Base-by-base conservation (phyloP, 305 asterid species). In the Fraxinus floribunda region DNA sequence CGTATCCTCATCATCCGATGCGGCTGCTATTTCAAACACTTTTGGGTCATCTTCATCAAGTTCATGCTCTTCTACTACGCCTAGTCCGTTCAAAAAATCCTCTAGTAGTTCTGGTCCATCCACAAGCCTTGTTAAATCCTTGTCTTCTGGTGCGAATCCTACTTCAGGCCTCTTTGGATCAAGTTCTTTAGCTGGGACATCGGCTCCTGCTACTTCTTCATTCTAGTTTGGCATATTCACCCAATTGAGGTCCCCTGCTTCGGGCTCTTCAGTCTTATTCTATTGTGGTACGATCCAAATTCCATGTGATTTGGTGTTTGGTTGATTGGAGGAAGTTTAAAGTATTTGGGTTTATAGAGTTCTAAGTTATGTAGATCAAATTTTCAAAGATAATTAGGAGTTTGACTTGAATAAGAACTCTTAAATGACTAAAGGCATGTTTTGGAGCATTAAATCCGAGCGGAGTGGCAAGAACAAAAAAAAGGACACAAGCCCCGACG, bases 201-300 rank as follows among this genome's bases (percentile, higher is more conserved):
- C 86, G 11, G 26, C 90, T 8, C 86, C 90, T 0, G 30, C 85
- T 4, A 81, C 86, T 20, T 78, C 89, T 18, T 13, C 90, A 57
- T 86, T 90, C 44, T 80, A 88, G 41, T 85, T 84, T 20, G 86
- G 84, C 22, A 34, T 83, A 44, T 78, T 88, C 13, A 70, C 90
- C 20, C 70, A 4, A 5, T 60, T 60, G n/a, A n/a, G 5, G 30
- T 60, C 70, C 0, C 15, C 70, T 0, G 3, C 70, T n/a, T 0
- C 11, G 10, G 10, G 10, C 15, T 60, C 30, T n/a, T 1, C 70
- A 9, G 29, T 0, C 30, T 3, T 18, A 78, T 4, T 32, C 0
- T 35, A 7, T 35, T 35, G 7, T 35, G 5, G 38, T 35, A 0
- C 5, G 38, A 35, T 35, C 6, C 38, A 35, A 35, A 35, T 35